Evolutionary conservation across 2,329 filamentous ascomycete species (phyloP), one percentile per base, ranked within the genome.

Genomic region (Zarea fungicola): DNA sequence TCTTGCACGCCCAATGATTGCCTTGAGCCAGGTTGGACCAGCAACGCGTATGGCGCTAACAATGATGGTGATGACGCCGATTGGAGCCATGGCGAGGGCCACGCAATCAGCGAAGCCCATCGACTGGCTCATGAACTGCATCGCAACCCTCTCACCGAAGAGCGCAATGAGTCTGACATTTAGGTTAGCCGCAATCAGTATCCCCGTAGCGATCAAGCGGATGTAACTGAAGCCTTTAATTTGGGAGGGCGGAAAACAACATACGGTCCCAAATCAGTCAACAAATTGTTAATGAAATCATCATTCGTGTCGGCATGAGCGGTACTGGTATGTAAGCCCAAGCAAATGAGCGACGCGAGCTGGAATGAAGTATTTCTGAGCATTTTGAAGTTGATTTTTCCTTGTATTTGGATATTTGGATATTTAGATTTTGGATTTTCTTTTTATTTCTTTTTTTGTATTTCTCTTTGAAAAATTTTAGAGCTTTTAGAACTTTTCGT

Each of bases 81-180:
- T 48, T 0, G 74, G 74, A 0, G 65, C 71, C 42, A 75, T 62
- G 0, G 73, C 67, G n/a, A 78, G 65, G 4, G 74, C 67, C 2
- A 77, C 56, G 31, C 69, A 67, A 34, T 77, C 75, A 0, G 68
- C 55, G 39, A 64, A 59, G 2, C 60, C 64, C 3, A 69, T 61
- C 0, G 67, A 66, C 28, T 74, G 65, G 40, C 69, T 74, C 21
- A 76, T 63, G 46, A 72, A 76, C 54, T 76, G 73, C 56, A 69
- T 75, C 0, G 71, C 70, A 4, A 74, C 65, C 18, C 66, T 61
- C 34, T 76, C 72, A 1, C 72, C 73, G 31, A 76, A 76, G 2
- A 61, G 58, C 0, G 57, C 48, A 0, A 61, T 36, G 2, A 60
- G 31, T 6, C 57, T 58, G 21, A 4, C 23, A 40, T 34, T 34